Evolutionary conservation across 495 filamentous ascomycete genomes (phyloP).

Genomic region (Lepraria neglecta): DNA sequence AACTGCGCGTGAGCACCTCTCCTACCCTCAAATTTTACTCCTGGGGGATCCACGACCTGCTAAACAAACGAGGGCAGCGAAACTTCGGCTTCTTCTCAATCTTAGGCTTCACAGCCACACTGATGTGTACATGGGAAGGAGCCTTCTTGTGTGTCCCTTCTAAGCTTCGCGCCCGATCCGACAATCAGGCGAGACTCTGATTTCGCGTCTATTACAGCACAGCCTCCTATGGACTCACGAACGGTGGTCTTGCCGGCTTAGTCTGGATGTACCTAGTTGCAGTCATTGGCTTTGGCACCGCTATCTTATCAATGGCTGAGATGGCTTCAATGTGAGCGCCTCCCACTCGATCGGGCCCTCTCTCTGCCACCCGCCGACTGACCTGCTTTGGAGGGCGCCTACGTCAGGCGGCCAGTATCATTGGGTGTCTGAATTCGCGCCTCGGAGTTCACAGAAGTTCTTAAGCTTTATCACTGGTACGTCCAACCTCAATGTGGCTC

Average conservation of each 20-base stretch:
- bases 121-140: background rate
- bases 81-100: constrained; percentile 29
- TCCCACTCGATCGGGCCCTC: background rate
- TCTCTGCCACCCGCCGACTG: background rate
- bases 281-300: constrained; percentile 33
- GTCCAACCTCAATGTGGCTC: background rate
- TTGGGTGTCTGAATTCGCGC: constrained; percentile 7
- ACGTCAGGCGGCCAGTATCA: constrained; percentile 7
- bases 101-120: background rate
- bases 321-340: constrained; percentile 7
- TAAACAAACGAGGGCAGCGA: constrained; percentile 4
- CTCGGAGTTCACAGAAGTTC: background rate
- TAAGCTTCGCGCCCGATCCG: too few species aligned
- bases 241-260: constrained; percentile 35
- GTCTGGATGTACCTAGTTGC: constrained; percentile 34
- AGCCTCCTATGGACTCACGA: constrained; percentile 26
- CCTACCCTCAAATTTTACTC: too few species aligned
- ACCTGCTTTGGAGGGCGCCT: background rate
- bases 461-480: constrained; percentile 8
- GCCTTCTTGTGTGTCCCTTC: too few species aligned
- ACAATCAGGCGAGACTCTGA: too few species aligned
- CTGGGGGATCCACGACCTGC: too few species aligned
- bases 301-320: constrained; percentile 30
- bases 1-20: constrained; percentile 21
- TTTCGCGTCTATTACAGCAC: constrained; percentile 6